Conservation (phyloP, 768 basidiomycete species). For the Pleurotus salmoneostramineus region DNA sequence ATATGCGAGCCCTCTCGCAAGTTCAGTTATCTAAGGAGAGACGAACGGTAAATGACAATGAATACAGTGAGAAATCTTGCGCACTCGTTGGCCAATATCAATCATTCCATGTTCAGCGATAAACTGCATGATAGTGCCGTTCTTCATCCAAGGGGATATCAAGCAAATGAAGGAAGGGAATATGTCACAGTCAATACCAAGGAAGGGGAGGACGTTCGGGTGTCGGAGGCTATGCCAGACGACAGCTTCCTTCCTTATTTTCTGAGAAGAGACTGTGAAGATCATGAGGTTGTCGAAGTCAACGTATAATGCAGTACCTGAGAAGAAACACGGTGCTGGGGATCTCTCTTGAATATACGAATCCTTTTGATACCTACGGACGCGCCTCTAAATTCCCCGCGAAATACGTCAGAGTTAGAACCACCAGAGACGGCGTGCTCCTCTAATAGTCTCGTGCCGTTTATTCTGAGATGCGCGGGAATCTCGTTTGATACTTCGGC, state of each 20-base stretch:
- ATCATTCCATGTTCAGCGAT: slow-evolving; percentile 13
- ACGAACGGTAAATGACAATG: neutral
- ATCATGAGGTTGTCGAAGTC: neutral
- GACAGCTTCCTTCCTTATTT: slow-evolving; percentile 21
- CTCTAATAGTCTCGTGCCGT: neutral
- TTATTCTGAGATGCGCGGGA: neutral
- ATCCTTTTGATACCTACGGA: neutral
- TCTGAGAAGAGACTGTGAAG: slow-evolving; percentile 9
- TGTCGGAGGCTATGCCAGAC: slow-evolving; percentile 22
- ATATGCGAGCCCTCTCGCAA: slow-evolving; percentile 14
- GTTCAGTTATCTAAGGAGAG: slow-evolving; percentile 4
- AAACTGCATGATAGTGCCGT: slow-evolving; percentile 18
- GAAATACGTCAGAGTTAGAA: neutral
- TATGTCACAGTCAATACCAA: slow-evolving; percentile 18
- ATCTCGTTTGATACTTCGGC: neutral
- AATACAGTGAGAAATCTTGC: neutral
- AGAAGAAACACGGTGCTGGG: neutral
- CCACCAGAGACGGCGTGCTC: neutral
- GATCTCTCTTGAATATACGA: neutral
- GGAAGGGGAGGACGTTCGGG: slow-evolving; percentile 21
- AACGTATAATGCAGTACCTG: neutral
- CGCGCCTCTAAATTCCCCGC: neutral
- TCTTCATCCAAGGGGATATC: slow-evolving; percentile 21
- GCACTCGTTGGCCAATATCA: slow-evolving; percentile 16
- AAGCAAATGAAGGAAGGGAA: slow-evolving; percentile 21